Evolutionary conservation across 2,329 filamentous ascomycete genomes (phyloP), one percentile per base, ranked within the genome.

Genomic region (Podosphaera leucotricha): DNA sequence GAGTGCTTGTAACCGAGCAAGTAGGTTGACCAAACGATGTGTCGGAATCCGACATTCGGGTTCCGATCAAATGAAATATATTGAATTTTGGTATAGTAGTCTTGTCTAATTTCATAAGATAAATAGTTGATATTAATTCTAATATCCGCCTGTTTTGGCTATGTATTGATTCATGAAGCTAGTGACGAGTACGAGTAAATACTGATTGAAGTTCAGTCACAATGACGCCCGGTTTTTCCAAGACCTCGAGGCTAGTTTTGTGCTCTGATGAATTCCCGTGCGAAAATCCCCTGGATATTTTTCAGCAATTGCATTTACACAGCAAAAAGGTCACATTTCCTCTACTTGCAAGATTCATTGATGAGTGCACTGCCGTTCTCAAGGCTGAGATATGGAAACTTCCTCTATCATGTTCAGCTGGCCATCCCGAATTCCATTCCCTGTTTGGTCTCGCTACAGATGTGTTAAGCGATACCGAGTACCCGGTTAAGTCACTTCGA

Each of bases 251-350:
- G 46, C 39, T 66, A 28, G 41, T 59, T n/a, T 67, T 60, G 51
- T 67, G 67, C 53, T 59, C 60, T 48, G 65, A 66, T 44, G 64
- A 68, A 47, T 65, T 68, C 43, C 65, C 66, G 0, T 55, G 53
- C 18, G 64, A 67, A 26, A 61, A 67, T 47, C 49, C 66, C 10
- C 47, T 57, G 21, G 50, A 59, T 18, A 47, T 67, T 0, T 56
- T 63, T 39, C 63, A 65, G 10, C 50, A 55, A 3, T 52, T 68
- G 5, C 57, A 61, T 21, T 47, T 46, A 8, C 59, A 60, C 43
- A 63, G 60, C 56, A 67, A 66, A 47, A 58, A 60, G 47, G 57
- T 49, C 22, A 43, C 50, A 2, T 57, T 61, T 49, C 52, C 50
- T 1, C 20, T 59, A 2, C 53, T 68, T 10, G 61, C 63, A 1